Evolutionary conservation across 2,329 filamentous ascomycete genomes (phyloP), one percentile per base, ranked within the genome.

Genomic region (Aspergillus terreus): DNA sequence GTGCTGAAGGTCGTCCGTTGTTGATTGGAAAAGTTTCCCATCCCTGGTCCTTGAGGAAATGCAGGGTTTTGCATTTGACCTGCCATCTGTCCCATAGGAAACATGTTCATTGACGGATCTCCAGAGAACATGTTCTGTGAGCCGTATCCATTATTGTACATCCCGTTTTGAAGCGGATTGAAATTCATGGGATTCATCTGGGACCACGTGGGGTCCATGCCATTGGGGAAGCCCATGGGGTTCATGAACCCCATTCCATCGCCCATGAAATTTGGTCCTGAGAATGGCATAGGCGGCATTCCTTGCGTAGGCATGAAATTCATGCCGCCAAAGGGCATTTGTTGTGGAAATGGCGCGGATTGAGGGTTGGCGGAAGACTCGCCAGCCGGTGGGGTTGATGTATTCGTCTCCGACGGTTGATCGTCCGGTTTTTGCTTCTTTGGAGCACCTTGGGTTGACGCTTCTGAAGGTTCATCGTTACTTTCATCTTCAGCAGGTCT

Each of bases 401-500:
- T 30, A 5, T 59, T 58, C 10, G 27, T 44, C 15, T 48, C 15
- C 17, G 25, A 41, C 23, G 54, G 44, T 14, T 33, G 50, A 17
- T 79, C 65, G 71, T 73, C 63, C 61, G 73, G 60, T 73, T 71
- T 76, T 44, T 71, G 71, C 53, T 73, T 76, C 58, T 76, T 77
- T 58, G 62, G 59, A 23, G 68, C 61, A 17, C 63, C 63, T 44
- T 57, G 46, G 35, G 58, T 58, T 32, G 63, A 51, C 70, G 73
- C 62, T 76, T 76, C 64, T 69, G 72, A 50, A 80, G 82, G 35
- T 80, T 83, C 66, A 51, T 71, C 76, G 45, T 71, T 72, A 49
- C 80, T 71, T 30, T 83, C 78, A 47, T 91, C 86, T 33, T 92
- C 90, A 12, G 91, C 90, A 10, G 87, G 82, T 19, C 94, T 84